Evolutionary conservation across 2,329 filamentous ascomycete genomes (phyloP), one percentile per base, ranked within the genome.

Genomic region (Verticillium nonalfalfae): DNA sequence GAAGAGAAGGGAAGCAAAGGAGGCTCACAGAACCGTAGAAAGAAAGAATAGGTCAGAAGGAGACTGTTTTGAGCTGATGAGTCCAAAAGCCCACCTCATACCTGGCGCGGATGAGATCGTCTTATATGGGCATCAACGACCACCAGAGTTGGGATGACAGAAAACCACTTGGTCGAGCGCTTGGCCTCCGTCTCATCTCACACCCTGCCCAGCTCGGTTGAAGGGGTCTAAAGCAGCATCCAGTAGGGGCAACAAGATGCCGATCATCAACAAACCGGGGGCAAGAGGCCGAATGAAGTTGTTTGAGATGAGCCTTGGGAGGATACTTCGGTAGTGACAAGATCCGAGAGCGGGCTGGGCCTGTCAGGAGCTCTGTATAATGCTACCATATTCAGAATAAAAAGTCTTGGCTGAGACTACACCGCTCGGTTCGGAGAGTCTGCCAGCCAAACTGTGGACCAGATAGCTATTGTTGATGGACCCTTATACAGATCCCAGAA

Each of bases 11-110:
- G 33, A 57, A 56, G 56, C 58, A 63, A 38, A 36, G 50, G 59
- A 62, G 62, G 64, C 65, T 66, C 40, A 62, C 64, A 65, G 65
- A 67, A 67, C 65, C 65, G 56, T 62, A 65, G 58, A 62, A 63
- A 66, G 39, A 61, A 64, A 50, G 45, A 61, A 60, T 56, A 59
- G 26, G 34, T 40, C 38, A 60, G 59, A 60, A 56, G 60, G 61
- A 56, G 59, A 62, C 56, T 62, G 54, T 34, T 59, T 45, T 45
- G 60, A 63, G 50, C 38, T 60, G 54, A 56, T 59, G 57, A 21
- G n/a, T 52, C 57, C 52, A 56, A 31, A 56, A 39, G 26, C 5
- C 11, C 31, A 7, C 54, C 40, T 18, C 54, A 56, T 34, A 34
- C 13, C 26, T 18, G 26, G 26, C n/a, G 26, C 54, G 18, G n/a